Evolutionary conservation across 176 grass and related monocot species (phyloP).

Genomic region (Zizania latifolia): DNA sequence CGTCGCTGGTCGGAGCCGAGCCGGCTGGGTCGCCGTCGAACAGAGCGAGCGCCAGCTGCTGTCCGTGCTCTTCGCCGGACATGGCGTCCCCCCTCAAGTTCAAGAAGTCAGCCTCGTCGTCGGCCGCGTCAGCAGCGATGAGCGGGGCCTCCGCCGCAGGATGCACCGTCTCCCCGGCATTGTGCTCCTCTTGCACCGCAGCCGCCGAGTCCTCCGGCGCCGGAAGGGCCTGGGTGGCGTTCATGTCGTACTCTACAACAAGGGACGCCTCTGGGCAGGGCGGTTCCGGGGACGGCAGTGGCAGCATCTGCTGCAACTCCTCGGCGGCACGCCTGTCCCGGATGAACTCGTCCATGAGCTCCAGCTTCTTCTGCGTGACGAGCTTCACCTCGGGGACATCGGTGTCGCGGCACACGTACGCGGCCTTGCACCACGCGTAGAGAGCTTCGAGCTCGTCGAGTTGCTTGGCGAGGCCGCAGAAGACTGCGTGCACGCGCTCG

Average conservation of each 20-base stretch:
- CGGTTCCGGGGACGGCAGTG: conserved; percentile 3
- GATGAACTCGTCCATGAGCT: conserved; percentile 80
- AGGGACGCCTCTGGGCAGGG: conserved; percentile 3
- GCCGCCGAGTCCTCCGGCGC: conserved; percentile 14
- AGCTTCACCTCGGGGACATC: conserved; percentile 54
- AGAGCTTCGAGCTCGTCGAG: conserved; percentile 61
- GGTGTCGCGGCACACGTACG: conserved; percentile 41
- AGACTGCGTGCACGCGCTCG: conserved; percentile 45
- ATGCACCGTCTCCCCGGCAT: not conserved
- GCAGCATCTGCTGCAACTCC: conserved; percentile 4
- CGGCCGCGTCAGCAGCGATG: not conserved
- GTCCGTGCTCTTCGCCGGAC: conserved; percentile 45
- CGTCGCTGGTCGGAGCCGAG: conserved; percentile 26
- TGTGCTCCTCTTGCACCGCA: not conserved
- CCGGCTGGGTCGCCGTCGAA: conserved; percentile 39
- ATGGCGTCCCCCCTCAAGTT: conserved; percentile 53
- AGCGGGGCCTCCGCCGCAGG: not conserved
- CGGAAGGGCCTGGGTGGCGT: conserved; percentile 46
- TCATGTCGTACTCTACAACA: conserved; percentile 35
- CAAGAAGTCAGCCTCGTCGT: conserved; percentile 50
- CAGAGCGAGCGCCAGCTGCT: conserved; percentile 51
- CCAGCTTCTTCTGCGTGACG: conserved; percentile 56
- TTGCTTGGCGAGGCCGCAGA: conserved; percentile 44
- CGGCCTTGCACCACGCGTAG: conserved; percentile 49
- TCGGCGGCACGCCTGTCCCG: too few relatives aligned